Conservation (phyloP, 1,284 basidiomycete genomes). For the Tilletia setariae region DNA sequence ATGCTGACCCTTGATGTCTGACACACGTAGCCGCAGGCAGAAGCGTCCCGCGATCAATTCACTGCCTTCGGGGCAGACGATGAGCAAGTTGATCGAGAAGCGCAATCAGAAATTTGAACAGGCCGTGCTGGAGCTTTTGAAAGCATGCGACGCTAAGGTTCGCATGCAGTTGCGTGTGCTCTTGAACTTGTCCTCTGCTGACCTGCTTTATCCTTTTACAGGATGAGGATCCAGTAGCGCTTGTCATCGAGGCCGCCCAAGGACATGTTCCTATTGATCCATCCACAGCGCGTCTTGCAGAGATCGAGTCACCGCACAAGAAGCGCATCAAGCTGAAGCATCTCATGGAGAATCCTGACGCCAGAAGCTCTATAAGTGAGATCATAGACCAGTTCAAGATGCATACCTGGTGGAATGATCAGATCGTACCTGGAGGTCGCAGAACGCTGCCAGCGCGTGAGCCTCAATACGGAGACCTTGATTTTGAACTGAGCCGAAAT, state of each 20-base stretch:
- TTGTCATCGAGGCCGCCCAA: slow-evolving; percentile 43
- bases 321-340: slow-evolving; percentile 45
- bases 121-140: slow-evolving; percentile 45
- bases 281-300: slow-evolving; percentile 22
- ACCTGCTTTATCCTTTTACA: background rate
- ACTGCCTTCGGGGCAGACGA: slow-evolving; percentile 15
- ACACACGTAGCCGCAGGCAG: slow-evolving; percentile 27
- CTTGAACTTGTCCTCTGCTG: background rate
- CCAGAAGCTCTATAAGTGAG: slow-evolving; percentile 35
- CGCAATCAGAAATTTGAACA: slow-evolving; percentile 50
- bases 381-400: slow-evolving; percentile 43
- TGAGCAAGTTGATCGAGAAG: slow-evolving; percentile 50
- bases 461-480: slow-evolving; percentile 32
- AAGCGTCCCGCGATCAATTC: slow-evolving; percentile 18
- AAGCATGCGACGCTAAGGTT: slow-evolving; percentile 37
- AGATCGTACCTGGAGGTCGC: slow-evolving; percentile 50
- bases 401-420: slow-evolving; percentile 50
- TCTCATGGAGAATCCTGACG: slow-evolving; percentile 39
- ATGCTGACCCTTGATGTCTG: no score
- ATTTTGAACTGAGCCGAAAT: slow-evolving; percentile 48
- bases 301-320: slow-evolving; percentile 39
- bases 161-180: background rate
- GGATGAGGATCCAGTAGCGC: slow-evolving; percentile 43
- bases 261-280: slow-evolving; percentile 47
- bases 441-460: slow-evolving; percentile 38